phyloP scores from a whole-genome alignment of 1,284 basidiomycete species.

The Takashimella tepidaria region DNA sequence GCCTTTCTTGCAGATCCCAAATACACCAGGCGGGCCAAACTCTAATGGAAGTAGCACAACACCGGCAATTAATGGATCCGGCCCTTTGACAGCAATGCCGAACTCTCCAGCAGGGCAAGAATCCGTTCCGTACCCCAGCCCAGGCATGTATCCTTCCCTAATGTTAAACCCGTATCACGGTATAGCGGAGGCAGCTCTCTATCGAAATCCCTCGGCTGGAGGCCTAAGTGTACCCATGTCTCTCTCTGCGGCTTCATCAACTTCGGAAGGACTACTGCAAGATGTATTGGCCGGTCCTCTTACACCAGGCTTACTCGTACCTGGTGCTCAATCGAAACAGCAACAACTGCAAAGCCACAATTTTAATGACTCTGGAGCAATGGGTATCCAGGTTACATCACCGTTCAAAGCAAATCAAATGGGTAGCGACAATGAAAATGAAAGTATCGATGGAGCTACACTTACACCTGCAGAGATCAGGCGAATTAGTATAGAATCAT shows the following conservation, averaged over 20 bases:
- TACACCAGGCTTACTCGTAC: conserved; percentile 23
- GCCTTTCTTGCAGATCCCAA: not conserved
- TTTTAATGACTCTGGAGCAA: not conserved
- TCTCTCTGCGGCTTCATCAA: too few species aligned
- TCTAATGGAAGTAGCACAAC: not conserved
- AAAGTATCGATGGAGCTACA: too few species aligned
- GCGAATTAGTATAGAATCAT: conserved; percentile 31
- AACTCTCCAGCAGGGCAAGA: not conserved
- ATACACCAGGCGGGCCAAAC: conserved; percentile 5
- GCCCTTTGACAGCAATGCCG: not conserved
- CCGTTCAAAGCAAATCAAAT: conserved; percentile 10
- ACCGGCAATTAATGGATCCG: too few species aligned
- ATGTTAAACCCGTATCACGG: conserved; percentile 16
- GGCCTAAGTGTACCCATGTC: conserved; percentile 8
- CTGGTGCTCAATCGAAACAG: not conserved
- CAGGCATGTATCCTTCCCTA: conserved; percentile 29
- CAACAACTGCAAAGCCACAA: not conserved
- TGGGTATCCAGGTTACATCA: not conserved
- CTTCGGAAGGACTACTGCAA: conserved; percentile 16
- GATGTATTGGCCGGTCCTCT: conserved; percentile 32
- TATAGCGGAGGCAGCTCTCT: conserved; percentile 3
- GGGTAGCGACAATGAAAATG: too few species aligned
- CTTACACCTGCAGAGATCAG: conserved; percentile 25
- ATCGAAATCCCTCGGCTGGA: conserved; percentile 6
- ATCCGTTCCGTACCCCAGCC: conserved; percentile 16